phyloP scores from a whole-genome alignment of 768 basidiomycete genomes.

The Steccherinum ochraceum region DNA sequence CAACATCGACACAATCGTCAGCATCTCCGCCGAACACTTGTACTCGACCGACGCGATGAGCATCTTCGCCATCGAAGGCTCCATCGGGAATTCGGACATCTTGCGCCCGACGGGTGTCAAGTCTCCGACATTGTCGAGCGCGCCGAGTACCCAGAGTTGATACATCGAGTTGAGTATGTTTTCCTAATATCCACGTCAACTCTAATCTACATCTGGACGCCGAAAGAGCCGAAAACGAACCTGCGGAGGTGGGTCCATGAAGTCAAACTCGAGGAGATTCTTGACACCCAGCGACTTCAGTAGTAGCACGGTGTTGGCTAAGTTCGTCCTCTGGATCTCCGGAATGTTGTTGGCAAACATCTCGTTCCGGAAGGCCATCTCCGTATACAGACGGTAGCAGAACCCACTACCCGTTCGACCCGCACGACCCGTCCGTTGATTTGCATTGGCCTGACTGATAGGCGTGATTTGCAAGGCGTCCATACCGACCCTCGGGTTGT shows the following conservation, averaged over 20 bases:
- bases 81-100: constrained; percentile 99
- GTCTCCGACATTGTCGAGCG: constrained; percentile 96
- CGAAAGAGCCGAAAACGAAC: constrained; percentile 28
- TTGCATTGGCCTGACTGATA: constrained; percentile 97
- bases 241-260: constrained; percentile 99
- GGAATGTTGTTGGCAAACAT: constrained; percentile 95
- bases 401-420: constrained; percentile 94
- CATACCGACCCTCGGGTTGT: constrained; percentile 99
- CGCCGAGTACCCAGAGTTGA: constrained; percentile 98
- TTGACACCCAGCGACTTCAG: constrained; percentile 96
- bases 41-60: constrained; percentile 93
- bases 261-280: constrained; percentile 96
- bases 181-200: constrained; percentile 51
- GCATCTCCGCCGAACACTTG: constrained; percentile 89
- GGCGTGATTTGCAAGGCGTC: constrained; percentile 98
- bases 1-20: constrained; percentile 98
- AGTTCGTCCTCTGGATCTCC: constrained; percentile 96
- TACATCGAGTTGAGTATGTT: constrained; percentile 99
- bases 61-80: constrained; percentile 99
- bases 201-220: constrained; percentile 4
- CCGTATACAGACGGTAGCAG: constrained; percentile 96
- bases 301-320: constrained; percentile 93
- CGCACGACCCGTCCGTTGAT: constrained; percentile 92
- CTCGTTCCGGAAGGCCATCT: constrained; percentile 95
- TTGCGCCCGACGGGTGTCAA: constrained; percentile 87